Percentiles rank a stretch among this genome's conserved stretches.
Conservation (phyloP, 257 asterid genomes). For the Solanum bulbocastanum region DNA sequence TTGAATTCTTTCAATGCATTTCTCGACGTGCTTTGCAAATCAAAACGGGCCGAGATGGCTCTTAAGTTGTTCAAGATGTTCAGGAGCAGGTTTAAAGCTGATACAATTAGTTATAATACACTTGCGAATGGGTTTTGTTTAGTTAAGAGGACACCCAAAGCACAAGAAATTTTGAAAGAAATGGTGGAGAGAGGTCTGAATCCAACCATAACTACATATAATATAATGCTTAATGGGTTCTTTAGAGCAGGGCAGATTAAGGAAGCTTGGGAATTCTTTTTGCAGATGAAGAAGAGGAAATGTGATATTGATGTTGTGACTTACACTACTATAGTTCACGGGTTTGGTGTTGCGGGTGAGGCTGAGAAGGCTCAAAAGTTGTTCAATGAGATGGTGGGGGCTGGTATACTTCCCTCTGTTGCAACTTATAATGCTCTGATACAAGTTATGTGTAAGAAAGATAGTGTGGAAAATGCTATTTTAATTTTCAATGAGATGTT, state of each 20-base stretch:
- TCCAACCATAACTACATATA: slow-evolving; percentile 59
- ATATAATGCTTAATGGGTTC: slow-evolving; percentile 69
- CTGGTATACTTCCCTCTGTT: slow-evolving; percentile 88
- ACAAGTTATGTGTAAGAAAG: slow-evolving; percentile 87
- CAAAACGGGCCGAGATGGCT: slow-evolving; percentile 68
- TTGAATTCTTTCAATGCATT: slow-evolving; percentile 63
- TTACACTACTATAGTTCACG: slow-evolving; percentile 82
- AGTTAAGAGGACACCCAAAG: slow-evolving; percentile 59
- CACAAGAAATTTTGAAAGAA: slow-evolving; percentile 62
- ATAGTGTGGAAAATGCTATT: slow-evolving; percentile 65
- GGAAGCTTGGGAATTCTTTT: slow-evolving; percentile 83
- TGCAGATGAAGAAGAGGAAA: slow-evolving; percentile 80
- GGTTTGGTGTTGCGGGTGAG: slow-evolving; percentile 75
- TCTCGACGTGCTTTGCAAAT: slow-evolving; percentile 78
- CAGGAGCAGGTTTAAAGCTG: slow-evolving; percentile 58
- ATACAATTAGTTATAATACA: slow-evolving; percentile 58
- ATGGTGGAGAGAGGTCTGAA: slow-evolving; percentile 72
- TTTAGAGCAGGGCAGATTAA: slow-evolving; percentile 58
- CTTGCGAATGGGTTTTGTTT: slow-evolving; percentile 76
- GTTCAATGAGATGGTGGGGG: slow-evolving; percentile 66
- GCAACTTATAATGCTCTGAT: slow-evolving; percentile 79
- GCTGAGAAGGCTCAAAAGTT: slow-evolving; percentile 57
- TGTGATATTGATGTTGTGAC: slow-evolving; percentile 74
- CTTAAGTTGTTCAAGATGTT: slow-evolving; percentile 40
- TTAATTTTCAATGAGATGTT: slow-evolving; percentile 58